Evolutionary conservation across 2,329 filamentous ascomycete species (phyloP).

Genomic region (Aspergillus flavus): DNA sequence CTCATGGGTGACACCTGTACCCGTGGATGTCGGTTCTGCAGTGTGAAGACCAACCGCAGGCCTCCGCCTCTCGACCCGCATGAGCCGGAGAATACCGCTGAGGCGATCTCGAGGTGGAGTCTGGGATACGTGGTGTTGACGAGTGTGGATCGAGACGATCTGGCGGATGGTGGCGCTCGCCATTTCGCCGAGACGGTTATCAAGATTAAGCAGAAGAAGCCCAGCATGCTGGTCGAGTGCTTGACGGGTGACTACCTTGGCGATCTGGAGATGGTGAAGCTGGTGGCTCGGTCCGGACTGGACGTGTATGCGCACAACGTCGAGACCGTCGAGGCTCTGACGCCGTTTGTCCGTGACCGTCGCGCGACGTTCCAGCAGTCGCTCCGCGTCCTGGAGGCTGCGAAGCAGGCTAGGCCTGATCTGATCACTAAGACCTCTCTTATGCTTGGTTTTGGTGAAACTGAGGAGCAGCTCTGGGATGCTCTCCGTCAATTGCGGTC

Average conservation of each 20-base stretch:
- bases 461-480: constrained; percentile 80
- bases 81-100: constrained; percentile 94
- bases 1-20: constrained; percentile 99
- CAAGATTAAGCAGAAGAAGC: constrained; percentile 80
- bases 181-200: constrained; percentile 95
- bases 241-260: constrained; percentile 80
- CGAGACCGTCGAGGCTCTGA: constrained; percentile 90
- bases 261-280: constrained; percentile 79
- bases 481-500: constrained; percentile 78
- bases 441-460: constrained; percentile 94
- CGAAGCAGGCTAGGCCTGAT: constrained; percentile 73
- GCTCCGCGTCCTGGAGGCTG: constrained; percentile 74
- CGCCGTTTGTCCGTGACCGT: constrained; percentile 85
- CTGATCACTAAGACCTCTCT: constrained; percentile 98
- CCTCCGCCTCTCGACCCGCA: constrained; percentile 86
- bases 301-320: constrained; percentile 98
- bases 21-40: constrained; percentile 93
- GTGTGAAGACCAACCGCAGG: constrained; percentile 81
- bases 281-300: constrained; percentile 83
- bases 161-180: constrained; percentile 81
- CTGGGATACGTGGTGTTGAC: constrained; percentile 95
- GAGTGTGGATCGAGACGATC: constrained; percentile 88
- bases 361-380: constrained; percentile 88
- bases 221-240: constrained; percentile 49
- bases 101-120: constrained; percentile 90